A percentile compares a stretch with the other conserved stretches of the same genome.
These are phyloP conservation scores for Debaryomyces psychrophilus DNA, from an alignment of 1,139 yeast species.

Conservation along the genomic window DNA sequence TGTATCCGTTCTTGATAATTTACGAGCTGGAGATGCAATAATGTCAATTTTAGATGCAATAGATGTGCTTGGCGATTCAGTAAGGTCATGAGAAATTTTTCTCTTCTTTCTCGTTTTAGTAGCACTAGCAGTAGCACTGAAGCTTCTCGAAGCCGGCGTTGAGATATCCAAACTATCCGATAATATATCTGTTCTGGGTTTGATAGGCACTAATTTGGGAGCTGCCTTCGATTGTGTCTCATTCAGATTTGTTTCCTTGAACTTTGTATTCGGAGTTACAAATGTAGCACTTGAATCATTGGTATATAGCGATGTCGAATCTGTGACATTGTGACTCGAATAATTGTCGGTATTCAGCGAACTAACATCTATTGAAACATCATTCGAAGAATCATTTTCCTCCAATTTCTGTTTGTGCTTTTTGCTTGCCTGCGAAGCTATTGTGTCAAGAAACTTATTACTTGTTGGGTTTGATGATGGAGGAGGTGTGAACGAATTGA, in stretches of 20 bases:
- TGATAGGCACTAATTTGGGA: constrained; percentile 12
- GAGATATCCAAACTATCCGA: constrained; percentile 7
- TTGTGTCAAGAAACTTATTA: constrained; percentile 26
- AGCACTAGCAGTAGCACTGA: background rate
- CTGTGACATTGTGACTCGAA: background rate
- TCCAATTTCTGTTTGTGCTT: constrained; percentile 6
- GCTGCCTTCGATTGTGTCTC: constrained; percentile 13
- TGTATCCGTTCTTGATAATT: constrained; percentile 14
- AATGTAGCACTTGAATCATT: constrained; percentile 22
- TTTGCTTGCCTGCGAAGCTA: constrained; percentile 18
- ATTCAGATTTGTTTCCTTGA: background rate
- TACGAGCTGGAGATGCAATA: constrained; percentile 37
- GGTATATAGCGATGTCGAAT: constrained; percentile 33
- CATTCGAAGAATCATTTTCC: constrained; percentile 10
- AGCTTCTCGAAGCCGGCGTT: constrained; percentile 5
- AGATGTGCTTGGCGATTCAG: constrained; percentile 40
- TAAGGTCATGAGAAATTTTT: constrained; percentile 5
- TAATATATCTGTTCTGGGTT: constrained; percentile 9
- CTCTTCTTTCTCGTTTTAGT: constrained; percentile 13
- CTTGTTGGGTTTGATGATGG: constrained; percentile 18
- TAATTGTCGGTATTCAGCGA: constrained; percentile 19
- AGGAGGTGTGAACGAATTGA: constrained; percentile 28
- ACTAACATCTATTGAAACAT: constrained; percentile 32
- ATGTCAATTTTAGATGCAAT: constrained; percentile 44
- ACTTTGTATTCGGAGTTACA: constrained; percentile 37